Conservation (phyloP, 2,329 filamentous ascomycete genomes). For the Myriosclerotinia duriaeana region DNA sequence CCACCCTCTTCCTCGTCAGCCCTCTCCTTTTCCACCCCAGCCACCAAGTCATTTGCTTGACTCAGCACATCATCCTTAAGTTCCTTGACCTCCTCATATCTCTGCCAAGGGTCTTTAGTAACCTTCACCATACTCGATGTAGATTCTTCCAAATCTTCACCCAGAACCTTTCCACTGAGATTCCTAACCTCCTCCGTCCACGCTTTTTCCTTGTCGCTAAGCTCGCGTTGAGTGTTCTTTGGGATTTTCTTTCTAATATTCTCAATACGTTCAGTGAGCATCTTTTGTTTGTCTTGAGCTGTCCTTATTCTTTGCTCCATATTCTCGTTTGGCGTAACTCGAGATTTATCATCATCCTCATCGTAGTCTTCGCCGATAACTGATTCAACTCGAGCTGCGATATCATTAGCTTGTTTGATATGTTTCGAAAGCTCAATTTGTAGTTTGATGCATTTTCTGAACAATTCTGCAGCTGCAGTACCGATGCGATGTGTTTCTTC, state of each 20-base stretch:
- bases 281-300: slow-evolving; percentile 56
- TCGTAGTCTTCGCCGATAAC: slow-evolving; percentile 57
- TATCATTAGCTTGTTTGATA: slow-evolving; percentile 62
- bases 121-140: slow-evolving; percentile 16
- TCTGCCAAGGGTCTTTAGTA: slow-evolving; percentile 52
- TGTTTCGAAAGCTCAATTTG: slow-evolving; percentile 68
- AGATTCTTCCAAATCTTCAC: slow-evolving; percentile 24
- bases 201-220: slow-evolving; percentile 61
- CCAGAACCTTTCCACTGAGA: slow-evolving; percentile 43
- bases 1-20: background rate
- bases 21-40: background rate
- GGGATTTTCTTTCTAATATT: slow-evolving; percentile 53
- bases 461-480: slow-evolving; percentile 69
- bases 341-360: slow-evolving; percentile 51
- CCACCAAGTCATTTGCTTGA: slow-evolving; percentile 34
- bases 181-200: slow-evolving; percentile 57
- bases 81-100: slow-evolving; percentile 52
- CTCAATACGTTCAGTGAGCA: slow-evolving; percentile 60
- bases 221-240: slow-evolving; percentile 49
- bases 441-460: slow-evolving; percentile 67
- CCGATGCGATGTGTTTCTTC: slow-evolving; percentile 69
- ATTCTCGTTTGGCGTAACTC: slow-evolving; percentile 51
- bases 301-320: slow-evolving; percentile 58
- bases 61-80: slow-evolving; percentile 44
- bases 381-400: slow-evolving; percentile 64